Evolutionary conservation across 1,284 basidiomycete species (phyloP), one percentile per base, ranked within the genome.

Genomic region (Boletus smithii): DNA sequence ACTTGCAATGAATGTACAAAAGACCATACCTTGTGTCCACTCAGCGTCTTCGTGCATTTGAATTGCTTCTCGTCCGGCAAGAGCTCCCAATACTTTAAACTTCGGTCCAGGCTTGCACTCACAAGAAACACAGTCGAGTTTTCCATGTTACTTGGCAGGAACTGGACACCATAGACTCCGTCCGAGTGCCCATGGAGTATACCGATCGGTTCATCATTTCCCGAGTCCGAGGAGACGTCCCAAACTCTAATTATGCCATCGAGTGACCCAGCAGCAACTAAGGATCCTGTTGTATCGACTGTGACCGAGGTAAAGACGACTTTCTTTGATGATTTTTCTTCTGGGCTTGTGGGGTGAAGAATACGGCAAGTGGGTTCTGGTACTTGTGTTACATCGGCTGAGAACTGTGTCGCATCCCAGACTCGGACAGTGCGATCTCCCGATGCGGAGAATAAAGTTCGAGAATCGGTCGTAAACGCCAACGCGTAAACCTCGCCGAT

Each of bases 201-300:
- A 32, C 53, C 48, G 29, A 66, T 53, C 6, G 66, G 65, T 3
- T 47, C 46, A 8, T 44, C 44, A 8, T 11, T 44, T 30, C 5
- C 27, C 24, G 50, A 49, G 32, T 45, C 53, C 29, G 61, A 50
- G 39, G 58, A 62, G 36, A 57, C 34, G 24, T 60, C 42, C 64
- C 67, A 66, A 29, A 66, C 42, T 44, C 68, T 56, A 18, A 66
- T 37, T 18, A 47, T 42, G 22, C 65, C 60, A 46, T 66, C 68
- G 10, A 66, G 62, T 14, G 66, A 69, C 14, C 68, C 65, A 24
- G 67, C 56, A 18, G 65, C 65, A 16, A 69, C 56, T 32, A 64
- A 63, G 22, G 44, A 50, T 5, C 62, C 64, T 17, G 54, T 48
- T 4, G 42, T 20, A 32, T 68, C 48, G 24, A 68, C 53, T 1